phyloP scores from a whole-genome alignment of 768 basidiomycete genomes.

The Lactifluus piperatus region DNA sequence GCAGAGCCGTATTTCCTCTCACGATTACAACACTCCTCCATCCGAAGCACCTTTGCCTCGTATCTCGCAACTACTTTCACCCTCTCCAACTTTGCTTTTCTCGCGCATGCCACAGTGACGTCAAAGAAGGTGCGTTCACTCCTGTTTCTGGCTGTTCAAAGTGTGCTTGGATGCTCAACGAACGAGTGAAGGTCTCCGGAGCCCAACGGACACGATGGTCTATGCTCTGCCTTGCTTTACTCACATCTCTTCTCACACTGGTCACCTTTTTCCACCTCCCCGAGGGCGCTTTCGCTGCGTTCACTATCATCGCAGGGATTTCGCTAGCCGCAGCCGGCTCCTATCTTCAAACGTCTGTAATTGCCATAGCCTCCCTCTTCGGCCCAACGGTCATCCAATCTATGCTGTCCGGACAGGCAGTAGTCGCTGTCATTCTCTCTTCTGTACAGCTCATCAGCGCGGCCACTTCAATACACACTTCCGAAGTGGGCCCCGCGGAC shows the following conservation, averaged over 20 bases:
- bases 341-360: constrained; percentile 69
- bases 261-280: constrained; percentile 53
- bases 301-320: constrained; percentile 54
- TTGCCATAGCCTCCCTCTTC: constrained; percentile 76
- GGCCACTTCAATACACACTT: constrained; percentile 40
- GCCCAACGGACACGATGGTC: constrained; percentile 48
- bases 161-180: background rate
- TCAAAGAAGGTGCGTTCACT: constrained; percentile 51
- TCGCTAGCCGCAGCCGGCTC: constrained; percentile 54
- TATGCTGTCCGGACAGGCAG: constrained; percentile 79
- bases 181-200: constrained; percentile 42
- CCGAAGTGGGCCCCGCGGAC: constrained; percentile 20
- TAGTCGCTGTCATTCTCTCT: constrained; percentile 75
- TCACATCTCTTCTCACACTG: constrained; percentile 51
- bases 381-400: constrained; percentile 65
- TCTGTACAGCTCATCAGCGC: constrained; percentile 65
- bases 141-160: background rate
- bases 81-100: constrained; percentile 53
- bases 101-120: constrained; percentile 66
- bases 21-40: constrained; percentile 49
- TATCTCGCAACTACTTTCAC: constrained; percentile 43
- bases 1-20: constrained; percentile 76
- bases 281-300: constrained; percentile 51
- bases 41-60: constrained; percentile 41
- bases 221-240: constrained; percentile 41